Base-by-base conservation (phyloP, 306 rosid species). In the Erythrophleum fordii region DNA sequence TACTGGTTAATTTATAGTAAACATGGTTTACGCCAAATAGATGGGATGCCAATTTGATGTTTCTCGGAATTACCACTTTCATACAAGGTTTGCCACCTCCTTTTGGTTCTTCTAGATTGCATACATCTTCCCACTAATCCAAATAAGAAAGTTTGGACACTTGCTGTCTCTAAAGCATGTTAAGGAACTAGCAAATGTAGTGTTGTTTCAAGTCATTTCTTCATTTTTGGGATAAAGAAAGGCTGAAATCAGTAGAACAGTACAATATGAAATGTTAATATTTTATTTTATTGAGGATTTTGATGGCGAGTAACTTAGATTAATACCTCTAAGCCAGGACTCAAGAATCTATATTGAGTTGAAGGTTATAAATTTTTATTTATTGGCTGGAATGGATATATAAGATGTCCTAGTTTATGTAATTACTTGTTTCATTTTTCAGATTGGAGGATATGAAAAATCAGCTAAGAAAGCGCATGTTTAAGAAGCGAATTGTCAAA, bases 381-480 rank as follows among this genome's bases (percentile, higher is more conserved):
- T 78, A 58, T 67, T 67, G 44, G 31, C 41, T 52, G 65, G 46
- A 61, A 44, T 62, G 48, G 58, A 28, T 62, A 76, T 74, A 55
- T 49, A 14, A 68, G 20, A 9, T 51, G 45, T 52, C 67, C 53
- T n/a, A 14, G 23, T 46, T 34, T 41, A 73, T 45, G 20, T 49
- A 58, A 39, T 70, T 77, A 41, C 25, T 9, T 60, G 11, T 81
- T 80, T 64, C 72, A 56, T 79, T 74, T 59, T 89, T 79, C 89
- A 95, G 99, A 82, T 80, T 93, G 82, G 90, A 90, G 87, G 97
- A 90, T 82, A 93, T 91, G 99, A 95, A 93, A 75, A 87, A 82
- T 86, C 97, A 95, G 82, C 88, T 95, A 80, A 90, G 97, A 86
- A 95, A 91, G 87, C 95, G 88, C 66, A 90, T 95, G 94, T 93